These are phyloP conservation scores for Rubia occidens DNA, from an alignment of 305 asterid genomes.

Conservation along the genomic window DNA sequence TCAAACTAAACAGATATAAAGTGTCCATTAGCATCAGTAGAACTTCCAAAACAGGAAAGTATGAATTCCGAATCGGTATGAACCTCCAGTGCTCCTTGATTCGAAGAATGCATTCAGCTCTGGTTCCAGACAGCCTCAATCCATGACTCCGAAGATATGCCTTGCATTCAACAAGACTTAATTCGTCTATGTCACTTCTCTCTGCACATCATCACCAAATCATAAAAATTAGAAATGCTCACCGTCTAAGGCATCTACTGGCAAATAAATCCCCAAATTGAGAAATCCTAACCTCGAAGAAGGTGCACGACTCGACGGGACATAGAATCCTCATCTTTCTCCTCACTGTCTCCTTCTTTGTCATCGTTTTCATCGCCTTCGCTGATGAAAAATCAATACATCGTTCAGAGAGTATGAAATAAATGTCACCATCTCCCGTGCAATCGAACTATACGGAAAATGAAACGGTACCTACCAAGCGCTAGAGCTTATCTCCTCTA, in stretches of 20 bases:
- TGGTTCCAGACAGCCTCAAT: conserved; percentile 59
- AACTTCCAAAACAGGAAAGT: neutral
- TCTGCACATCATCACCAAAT: conserved; percentile 19
- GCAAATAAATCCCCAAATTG: neutral
- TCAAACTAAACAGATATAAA: neutral
- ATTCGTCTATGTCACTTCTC: conserved; percentile 28
- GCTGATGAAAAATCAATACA: conserved; percentile 10
- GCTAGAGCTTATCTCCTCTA: conserved; percentile 27
- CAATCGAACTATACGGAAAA: neutral
- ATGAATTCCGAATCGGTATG: neutral
- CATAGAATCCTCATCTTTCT: conserved; percentile 22
- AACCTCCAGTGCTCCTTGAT: conserved; percentile 65
- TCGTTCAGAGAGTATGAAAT: neutral
- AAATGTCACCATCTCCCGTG: neutral
- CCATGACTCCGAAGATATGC: conserved; percentile 45
- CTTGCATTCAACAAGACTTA: conserved; percentile 44
- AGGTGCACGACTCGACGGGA: conserved; percentile 28
- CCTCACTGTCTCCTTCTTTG: conserved; percentile 22
- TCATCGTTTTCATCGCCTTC: conserved; percentile 15
- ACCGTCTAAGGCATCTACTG: neutral
- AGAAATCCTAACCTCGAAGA: conserved; percentile 37
- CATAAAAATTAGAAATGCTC: neutral
- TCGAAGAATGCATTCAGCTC: conserved; percentile 46
- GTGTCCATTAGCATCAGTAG: neutral
- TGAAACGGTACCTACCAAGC: conserved; percentile 28